Conservation (phyloP, 345 rosid genomes). For the Punica granatum region DNA sequence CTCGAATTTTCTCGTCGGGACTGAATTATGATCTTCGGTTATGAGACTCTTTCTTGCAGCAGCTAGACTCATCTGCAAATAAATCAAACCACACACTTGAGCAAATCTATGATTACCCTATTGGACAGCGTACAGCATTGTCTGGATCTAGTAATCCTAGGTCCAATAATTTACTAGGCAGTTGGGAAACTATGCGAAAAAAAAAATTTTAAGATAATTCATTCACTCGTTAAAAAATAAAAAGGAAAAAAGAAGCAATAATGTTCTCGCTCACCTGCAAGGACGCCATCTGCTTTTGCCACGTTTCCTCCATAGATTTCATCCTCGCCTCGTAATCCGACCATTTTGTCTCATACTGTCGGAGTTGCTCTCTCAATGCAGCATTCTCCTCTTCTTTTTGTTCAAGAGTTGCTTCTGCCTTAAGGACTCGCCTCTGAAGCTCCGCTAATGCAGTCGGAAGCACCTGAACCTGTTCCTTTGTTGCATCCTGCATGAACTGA, state of each 20-base stretch:
- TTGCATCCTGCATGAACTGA: slow-evolving; percentile 41
- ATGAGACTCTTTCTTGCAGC: slow-evolving; percentile 69
- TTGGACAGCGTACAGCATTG: too few species aligned
- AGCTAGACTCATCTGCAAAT: slow-evolving; percentile 62
- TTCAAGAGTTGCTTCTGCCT: slow-evolving; percentile 57
- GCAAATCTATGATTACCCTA: neutral
- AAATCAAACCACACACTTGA: neutral
- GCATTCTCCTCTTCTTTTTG: slow-evolving; percentile 82
- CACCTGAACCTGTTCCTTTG: slow-evolving; percentile 46
- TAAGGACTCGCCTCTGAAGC: slow-evolving; percentile 60
- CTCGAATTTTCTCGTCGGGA: slow-evolving; percentile 47
- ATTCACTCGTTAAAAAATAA: neutral
- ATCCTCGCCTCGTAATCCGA: slow-evolving; percentile 72
- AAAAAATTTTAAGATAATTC: neutral
- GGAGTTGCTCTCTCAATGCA: slow-evolving; percentile 64
- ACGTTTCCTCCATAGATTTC: slow-evolving; percentile 93
- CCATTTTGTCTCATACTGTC: slow-evolving; percentile 64
- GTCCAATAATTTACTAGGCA: neutral
- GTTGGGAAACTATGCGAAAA: neutral
- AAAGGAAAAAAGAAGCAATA: too few species aligned
- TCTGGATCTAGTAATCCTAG: too few species aligned
- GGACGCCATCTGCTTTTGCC: slow-evolving; percentile 88
- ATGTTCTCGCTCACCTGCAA: slow-evolving; percentile 53
- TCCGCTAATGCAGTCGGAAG: slow-evolving; percentile 50
- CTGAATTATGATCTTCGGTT: slow-evolving; percentile 33